Conservation (phyloP, 2,329 filamentous ascomycete species). For the Sarocladiaceae sp. region DNA sequence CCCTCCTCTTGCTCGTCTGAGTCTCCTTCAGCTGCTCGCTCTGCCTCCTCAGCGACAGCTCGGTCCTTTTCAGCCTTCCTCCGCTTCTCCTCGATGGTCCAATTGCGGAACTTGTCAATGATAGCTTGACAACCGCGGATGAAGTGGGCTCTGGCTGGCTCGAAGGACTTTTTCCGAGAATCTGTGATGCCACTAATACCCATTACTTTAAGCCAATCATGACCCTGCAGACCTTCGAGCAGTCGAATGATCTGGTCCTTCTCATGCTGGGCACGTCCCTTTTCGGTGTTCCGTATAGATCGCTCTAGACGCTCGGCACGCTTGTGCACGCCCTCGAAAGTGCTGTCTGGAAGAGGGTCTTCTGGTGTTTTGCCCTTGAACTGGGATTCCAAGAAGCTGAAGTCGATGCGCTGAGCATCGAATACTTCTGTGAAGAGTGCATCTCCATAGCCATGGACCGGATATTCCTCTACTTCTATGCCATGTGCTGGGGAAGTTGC, state of each 20-base stretch:
- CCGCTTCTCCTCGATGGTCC: constrained; percentile 87
- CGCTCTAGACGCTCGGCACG: constrained; percentile 58
- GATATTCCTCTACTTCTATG: constrained; percentile 21
- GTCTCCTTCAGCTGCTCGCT: constrained; percentile 19
- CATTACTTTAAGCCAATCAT: constrained; percentile 91
- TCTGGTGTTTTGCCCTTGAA: constrained; percentile 37
- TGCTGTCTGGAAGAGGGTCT: constrained; percentile 53
- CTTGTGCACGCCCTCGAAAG: constrained; percentile 51
- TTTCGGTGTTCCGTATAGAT: constrained; percentile 60
- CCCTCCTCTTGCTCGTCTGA: constrained; percentile 29
- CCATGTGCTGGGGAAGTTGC: constrained; percentile 18
- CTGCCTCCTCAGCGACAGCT: constrained; percentile 26
- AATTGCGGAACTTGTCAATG: constrained; percentile 80
- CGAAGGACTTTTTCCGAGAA: constrained; percentile 78
- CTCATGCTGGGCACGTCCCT: constrained; percentile 62
- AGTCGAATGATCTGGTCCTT: constrained; percentile 60
- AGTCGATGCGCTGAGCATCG: constrained; percentile 53
- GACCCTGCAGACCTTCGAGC: constrained; percentile 79
- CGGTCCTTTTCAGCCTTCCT: constrained; percentile 73
- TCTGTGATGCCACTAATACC: constrained; percentile 84
- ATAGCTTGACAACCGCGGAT: constrained; percentile 77
- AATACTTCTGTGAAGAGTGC: constrained; percentile 51
- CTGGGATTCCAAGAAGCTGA: constrained; percentile 47
- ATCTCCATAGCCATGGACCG: constrained; percentile 51
- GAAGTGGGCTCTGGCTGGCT: constrained; percentile 80